These are phyloP conservation scores for Stephania japonica DNA, from an alignment of 164 flowering plant species.

Conservation along the genomic window DNA sequence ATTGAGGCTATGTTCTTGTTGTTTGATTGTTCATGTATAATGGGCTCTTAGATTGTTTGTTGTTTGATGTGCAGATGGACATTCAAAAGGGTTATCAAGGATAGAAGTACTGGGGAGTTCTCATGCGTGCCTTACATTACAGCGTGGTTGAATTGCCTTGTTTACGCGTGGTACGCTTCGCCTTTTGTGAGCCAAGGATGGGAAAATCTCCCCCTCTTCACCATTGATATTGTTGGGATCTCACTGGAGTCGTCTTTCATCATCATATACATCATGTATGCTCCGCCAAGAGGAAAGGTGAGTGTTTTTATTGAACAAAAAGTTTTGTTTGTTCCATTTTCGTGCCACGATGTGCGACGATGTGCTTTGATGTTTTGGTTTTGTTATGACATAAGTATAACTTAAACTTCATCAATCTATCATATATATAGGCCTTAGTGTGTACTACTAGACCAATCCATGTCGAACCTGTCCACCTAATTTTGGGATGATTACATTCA, in stretches of 20 bases:
- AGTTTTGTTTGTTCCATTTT: no score
- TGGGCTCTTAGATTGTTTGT: no score
- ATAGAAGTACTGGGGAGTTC: slow-evolving; percentile 45
- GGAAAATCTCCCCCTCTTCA: slow-evolving; percentile 48
- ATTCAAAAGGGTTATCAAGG: slow-evolving; percentile 40
- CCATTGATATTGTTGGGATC: not conserved
- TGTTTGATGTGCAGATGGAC: slow-evolving; percentile 33
- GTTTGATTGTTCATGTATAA: no score
- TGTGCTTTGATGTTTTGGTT: not conserved
- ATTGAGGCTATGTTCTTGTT: no score
- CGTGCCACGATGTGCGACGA: no score
- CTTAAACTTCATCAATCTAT: not conserved
- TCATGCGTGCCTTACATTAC: slow-evolving; percentile 51
- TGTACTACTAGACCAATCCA: not conserved
- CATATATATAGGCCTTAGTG: not conserved
- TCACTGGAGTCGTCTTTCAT: not conserved
- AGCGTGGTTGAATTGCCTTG: slow-evolving; percentile 43
- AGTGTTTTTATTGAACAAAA: slow-evolving; percentile 14
- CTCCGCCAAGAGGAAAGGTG: slow-evolving; percentile 8
- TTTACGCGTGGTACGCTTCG: slow-evolving; percentile 58
- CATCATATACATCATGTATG: slow-evolving; percentile 24
- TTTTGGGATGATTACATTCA: not conserved
- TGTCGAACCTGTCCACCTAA: not conserved
- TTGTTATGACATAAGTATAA: not conserved
- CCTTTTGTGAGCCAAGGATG: slow-evolving; percentile 51